Conservation (phyloP, 2,329 filamentous ascomycete species). For the Monilinia fructigena region DNA sequence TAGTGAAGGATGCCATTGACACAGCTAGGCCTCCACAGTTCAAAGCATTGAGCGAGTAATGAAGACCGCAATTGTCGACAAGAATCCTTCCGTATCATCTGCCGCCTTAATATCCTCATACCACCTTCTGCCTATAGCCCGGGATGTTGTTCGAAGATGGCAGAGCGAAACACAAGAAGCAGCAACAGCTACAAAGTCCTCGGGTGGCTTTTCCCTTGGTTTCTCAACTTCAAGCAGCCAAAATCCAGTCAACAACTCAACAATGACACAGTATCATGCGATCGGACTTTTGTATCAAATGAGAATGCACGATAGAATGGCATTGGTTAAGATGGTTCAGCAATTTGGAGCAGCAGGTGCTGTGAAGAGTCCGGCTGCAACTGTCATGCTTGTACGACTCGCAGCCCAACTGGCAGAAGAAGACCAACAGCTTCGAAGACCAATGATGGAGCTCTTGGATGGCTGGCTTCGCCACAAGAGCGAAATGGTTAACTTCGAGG, state of each 20-base stretch:
- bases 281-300: conserved; percentile 98
- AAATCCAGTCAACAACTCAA: conserved; percentile 84
- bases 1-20: conserved; percentile 32
- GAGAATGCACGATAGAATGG: conserved; percentile 96
- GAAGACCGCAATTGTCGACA: conserved; percentile 99
- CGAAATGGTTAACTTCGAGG: conserved; percentile 99
- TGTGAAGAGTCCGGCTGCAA: conserved; percentile 90
- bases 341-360: conserved; percentile 90
- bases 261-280: conserved; percentile 97
- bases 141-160: conserved; percentile 94
- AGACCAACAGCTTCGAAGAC: conserved; percentile 81
- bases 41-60: conserved; percentile 97
- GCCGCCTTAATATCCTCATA: conserved; percentile 96
- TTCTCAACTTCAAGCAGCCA: conserved; percentile 79
- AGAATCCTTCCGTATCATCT: conserved; percentile 95
- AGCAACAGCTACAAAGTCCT: conserved; percentile 84
- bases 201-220: conserved; percentile 84
- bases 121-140: conserved; percentile 92
- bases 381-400: conserved; percentile 87
- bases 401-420: conserved; percentile 94
- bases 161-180: conserved; percentile 98
- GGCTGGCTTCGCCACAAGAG: conserved; percentile 98
- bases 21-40: conserved; percentile 76
- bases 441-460: conserved; percentile 96
- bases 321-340: conserved; percentile 99